Conservation (phyloP, 225 moss, liverwort and hornwort genomes). For the Marchantia polymorpha region DNA sequence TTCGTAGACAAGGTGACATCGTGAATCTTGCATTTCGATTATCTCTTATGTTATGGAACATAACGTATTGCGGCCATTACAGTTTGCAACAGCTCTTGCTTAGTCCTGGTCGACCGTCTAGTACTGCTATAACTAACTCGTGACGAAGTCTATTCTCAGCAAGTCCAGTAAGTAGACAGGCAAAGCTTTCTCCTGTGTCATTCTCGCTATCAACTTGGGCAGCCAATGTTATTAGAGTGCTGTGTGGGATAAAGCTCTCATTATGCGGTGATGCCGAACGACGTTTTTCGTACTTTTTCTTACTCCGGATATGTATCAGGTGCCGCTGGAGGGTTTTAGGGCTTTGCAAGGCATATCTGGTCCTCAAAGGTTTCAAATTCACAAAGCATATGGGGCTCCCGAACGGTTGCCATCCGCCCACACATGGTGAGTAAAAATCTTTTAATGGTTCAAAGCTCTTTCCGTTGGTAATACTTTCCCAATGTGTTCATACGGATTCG, state of each 20-base stretch:
- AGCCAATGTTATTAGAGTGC: too few species aligned
- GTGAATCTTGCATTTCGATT: background rate
- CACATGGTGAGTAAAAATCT: constrained; percentile 58
- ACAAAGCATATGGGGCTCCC: constrained; percentile 92
- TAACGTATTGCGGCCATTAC: background rate
- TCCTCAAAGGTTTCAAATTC: constrained; percentile 94
- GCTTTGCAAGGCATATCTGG: constrained; percentile 99
- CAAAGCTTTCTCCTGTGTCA: too few species aligned
- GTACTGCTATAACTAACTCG: too few species aligned
- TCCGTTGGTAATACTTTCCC: background rate
- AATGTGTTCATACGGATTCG: background rate
- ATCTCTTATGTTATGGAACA: background rate
- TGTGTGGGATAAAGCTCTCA: too few species aligned
- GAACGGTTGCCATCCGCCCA: constrained; percentile 95
- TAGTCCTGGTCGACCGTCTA: too few species aligned
- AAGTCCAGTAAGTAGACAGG: too few species aligned
- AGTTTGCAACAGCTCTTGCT: too few species aligned
- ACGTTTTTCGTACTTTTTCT: background rate
- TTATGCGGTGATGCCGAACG: background rate
- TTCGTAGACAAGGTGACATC: background rate
- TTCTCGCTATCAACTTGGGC: too few species aligned
- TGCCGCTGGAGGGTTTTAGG: constrained; percentile 93
- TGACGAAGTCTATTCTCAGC: too few species aligned
- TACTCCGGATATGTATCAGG: constrained; percentile 37
- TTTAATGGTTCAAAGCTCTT: background rate